Evolutionary conservation across 257 asterid genomes (phyloP).

Genomic region (Orobanche coerulescens): DNA sequence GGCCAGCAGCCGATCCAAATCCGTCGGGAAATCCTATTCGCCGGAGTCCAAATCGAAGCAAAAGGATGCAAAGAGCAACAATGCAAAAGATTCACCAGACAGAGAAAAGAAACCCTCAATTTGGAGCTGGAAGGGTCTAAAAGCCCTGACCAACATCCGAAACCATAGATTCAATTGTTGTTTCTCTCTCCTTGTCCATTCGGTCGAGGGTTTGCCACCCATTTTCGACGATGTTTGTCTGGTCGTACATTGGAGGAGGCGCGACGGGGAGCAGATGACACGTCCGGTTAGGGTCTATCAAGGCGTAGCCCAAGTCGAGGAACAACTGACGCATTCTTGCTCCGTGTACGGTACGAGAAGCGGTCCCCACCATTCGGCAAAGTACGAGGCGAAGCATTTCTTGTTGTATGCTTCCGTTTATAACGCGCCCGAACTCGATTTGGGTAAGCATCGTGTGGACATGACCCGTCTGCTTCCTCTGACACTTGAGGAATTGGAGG

Average conservation of each 20-base stretch:
- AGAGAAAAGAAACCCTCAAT: conserved; percentile 65
- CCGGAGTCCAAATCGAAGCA: conserved; percentile 41
- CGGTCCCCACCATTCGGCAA: conserved; percentile 63
- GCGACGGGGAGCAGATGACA: conserved; percentile 61
- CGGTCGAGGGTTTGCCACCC: conserved; percentile 62
- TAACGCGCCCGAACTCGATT: conserved; percentile 68
- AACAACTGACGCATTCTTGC: conserved; percentile 56
- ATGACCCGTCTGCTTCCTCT: conserved; percentile 86
- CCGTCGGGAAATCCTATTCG: conserved; percentile 43
- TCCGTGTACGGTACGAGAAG: conserved; percentile 58
- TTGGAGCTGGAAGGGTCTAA: conserved; percentile 91
- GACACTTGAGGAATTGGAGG: conserved; percentile 76
- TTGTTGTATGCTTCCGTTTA: conserved; percentile 64
- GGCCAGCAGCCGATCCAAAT: conserved; percentile 58
- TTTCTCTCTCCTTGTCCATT: conserved; percentile 75
- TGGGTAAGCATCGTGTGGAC: conserved; percentile 79
- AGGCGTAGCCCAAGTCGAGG: conserved; percentile 73
- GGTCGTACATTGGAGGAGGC: conserved; percentile 77
- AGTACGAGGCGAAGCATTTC: conserved; percentile 76
- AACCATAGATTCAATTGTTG: conserved; percentile 55
- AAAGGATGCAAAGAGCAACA: conserved; percentile 28
- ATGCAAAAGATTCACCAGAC: conserved; percentile 36
- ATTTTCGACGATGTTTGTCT: conserved; percentile 53
- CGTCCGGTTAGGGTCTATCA: conserved; percentile 43
- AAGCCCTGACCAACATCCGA: conserved; percentile 56